Evolutionary conservation across 2,329 filamentous ascomycete species (phyloP).

Genomic region (Shiraia sp.): DNA sequence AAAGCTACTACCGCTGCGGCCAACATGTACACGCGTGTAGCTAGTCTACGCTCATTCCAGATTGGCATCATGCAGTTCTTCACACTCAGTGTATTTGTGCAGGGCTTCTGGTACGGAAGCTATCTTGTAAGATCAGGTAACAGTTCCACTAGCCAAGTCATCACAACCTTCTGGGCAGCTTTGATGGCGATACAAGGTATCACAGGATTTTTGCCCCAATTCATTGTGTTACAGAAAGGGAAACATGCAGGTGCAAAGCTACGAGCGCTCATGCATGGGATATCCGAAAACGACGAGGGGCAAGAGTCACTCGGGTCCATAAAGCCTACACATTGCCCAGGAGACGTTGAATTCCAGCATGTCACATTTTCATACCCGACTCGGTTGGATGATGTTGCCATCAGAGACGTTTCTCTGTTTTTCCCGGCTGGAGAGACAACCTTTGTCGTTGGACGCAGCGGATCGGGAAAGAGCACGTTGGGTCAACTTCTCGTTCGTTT

Average conservation of each 20-base stretch:
- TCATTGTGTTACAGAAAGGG: conserved; percentile 78
- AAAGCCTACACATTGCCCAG: conserved; percentile 54
- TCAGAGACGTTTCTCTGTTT: conserved; percentile 66
- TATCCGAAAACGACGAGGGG: conserved; percentile 27
- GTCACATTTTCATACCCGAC: conserved; percentile 83
- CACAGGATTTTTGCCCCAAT: conserved; percentile 74
- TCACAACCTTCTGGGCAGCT: conserved; percentile 85
- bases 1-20: conserved; percentile 62
- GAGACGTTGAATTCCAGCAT: conserved; percentile 72
- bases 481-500: conserved; percentile 78
- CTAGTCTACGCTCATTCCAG: conserved; percentile 70
- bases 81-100: conserved; percentile 77
- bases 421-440: conserved; percentile 74
- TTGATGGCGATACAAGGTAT: conserved; percentile 76
- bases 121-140: conserved; percentile 65
- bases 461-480: conserved; percentile 90
- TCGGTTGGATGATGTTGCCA: conserved; percentile 62
- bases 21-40: conserved; percentile 68
- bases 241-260: conserved; percentile 72
- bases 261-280: conserved; percentile 48
- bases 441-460: conserved; percentile 83
- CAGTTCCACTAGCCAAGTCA: conserved; percentile 65
- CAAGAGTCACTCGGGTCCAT: conserved; percentile 17
- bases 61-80: conserved; percentile 74
- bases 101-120: conserved; percentile 88